These are phyloP conservation scores for Angomonas ambiguus DNA, from an alignment of 208 protist species.

Conservation along the genomic window DNA sequence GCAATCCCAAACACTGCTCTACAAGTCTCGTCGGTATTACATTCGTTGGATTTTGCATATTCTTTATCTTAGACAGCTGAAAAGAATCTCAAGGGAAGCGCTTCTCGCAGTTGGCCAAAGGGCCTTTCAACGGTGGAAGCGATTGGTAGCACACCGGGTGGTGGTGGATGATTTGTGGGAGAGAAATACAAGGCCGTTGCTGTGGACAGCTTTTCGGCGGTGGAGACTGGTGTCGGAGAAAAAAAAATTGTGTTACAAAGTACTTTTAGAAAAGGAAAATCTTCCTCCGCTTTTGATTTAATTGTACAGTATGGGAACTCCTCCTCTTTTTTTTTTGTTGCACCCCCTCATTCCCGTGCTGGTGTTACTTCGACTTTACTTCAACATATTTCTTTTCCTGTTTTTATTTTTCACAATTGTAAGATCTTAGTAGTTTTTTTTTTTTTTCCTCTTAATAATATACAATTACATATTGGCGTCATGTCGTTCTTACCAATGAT, in stretches of 20 bases:
- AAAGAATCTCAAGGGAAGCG: background rate
- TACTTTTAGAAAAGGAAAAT: background rate
- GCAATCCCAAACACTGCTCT: background rate
- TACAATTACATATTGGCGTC: background rate
- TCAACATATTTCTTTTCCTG: background rate
- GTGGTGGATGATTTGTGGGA: background rate
- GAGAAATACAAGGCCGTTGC: background rate
- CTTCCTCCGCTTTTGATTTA: background rate
- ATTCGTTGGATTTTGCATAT: background rate
- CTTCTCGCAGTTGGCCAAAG: background rate
- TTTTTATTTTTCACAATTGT: background rate
- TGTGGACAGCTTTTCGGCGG: background rate
- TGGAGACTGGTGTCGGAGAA: background rate
- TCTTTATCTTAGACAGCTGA: background rate
- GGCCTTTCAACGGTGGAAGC: background rate
- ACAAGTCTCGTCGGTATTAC: background rate
- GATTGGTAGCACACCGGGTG: background rate
- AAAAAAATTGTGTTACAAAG: background rate
- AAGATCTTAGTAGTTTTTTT: background rate
- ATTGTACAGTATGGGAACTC: background rate
- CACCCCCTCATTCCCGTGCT: background rate
- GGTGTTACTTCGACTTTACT: background rate
- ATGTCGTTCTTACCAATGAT: conserved; percentile 12
- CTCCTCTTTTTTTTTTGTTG: background rate
- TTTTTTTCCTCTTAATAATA: background rate